Percentiles rank a stretch among this genome's conserved stretches.
Conservation (phyloP, 257 asterid species). For the Plantago ovata region DNA sequence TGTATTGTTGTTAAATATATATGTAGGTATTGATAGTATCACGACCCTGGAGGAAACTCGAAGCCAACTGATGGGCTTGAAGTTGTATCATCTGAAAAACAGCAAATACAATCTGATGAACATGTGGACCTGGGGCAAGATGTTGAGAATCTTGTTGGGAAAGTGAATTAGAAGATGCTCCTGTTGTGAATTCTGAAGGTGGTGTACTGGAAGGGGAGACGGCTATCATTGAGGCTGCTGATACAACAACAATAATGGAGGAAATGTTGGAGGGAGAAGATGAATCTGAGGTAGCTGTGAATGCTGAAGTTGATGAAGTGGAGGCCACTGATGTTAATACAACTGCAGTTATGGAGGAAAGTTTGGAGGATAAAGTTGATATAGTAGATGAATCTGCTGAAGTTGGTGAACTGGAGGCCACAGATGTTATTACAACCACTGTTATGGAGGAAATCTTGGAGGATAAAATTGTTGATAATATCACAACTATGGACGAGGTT, state of each 20-base stretch:
- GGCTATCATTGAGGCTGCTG: not conserved
- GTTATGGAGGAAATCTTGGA: not conserved
- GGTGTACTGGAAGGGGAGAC: too few relatives aligned
- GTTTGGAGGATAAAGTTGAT: too few relatives aligned
- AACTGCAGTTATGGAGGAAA: too few relatives aligned
- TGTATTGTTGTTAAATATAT: not conserved
- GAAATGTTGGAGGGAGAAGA: conserved; percentile 6
- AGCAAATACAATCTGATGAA: not conserved
- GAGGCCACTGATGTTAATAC: conserved; percentile 2
- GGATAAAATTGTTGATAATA: not conserved
- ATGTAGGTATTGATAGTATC: conserved; percentile 25
- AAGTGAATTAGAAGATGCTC: conserved; percentile 1
- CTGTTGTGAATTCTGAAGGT: too few relatives aligned
- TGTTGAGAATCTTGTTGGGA: not conserved
- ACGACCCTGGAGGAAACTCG: conserved; percentile 18
- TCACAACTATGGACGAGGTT: too few relatives aligned
- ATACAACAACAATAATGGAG: not conserved
- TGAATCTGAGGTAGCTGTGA: not conserved
- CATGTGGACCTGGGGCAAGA: not conserved
- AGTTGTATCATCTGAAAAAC: conserved; percentile 3
- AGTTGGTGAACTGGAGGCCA: too few relatives aligned
- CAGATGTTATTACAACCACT: not conserved
- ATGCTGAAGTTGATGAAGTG: conserved; percentile 18
- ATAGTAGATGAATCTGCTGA: too few relatives aligned
- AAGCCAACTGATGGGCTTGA: not conserved